These are phyloP conservation scores for Amylocarpus encephaloides DNA, from an alignment of 2,329 filamentous ascomycete genomes.

Conservation along the genomic window DNA sequence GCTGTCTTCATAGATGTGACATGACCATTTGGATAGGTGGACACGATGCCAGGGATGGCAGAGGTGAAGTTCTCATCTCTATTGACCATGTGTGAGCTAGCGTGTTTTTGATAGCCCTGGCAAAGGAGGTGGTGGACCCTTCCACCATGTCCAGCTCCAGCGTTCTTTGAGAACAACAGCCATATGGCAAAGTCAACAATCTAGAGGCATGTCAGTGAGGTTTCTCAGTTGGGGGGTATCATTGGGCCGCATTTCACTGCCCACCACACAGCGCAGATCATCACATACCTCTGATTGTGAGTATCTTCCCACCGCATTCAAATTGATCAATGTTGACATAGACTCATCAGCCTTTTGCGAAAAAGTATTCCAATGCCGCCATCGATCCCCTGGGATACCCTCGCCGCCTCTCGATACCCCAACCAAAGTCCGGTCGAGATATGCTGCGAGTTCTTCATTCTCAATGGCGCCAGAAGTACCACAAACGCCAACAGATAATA, in stretches of 20 bases:
- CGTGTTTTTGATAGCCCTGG: slow-evolving; percentile 65
- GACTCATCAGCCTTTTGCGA: slow-evolving; percentile 58
- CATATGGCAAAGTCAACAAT: slow-evolving; percentile 74
- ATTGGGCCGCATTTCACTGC: slow-evolving; percentile 4
- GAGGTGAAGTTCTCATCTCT: slow-evolving; percentile 31
- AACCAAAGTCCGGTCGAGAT: slow-evolving; percentile 30
- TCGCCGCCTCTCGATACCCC: slow-evolving; percentile 21
- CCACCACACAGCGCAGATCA: slow-evolving; percentile 1
- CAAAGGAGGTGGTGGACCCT: slow-evolving; percentile 72
- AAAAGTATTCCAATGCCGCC: slow-evolving; percentile 53
- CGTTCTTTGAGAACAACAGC: slow-evolving; percentile 61
- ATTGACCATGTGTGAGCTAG: slow-evolving; percentile 16
- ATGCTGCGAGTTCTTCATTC: slow-evolving; percentile 14
- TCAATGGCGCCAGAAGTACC: slow-evolving; percentile 7
- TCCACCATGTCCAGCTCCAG: slow-evolving; percentile 36
- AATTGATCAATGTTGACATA: slow-evolving; percentile 44
- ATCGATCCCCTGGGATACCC: slow-evolving; percentile 35
- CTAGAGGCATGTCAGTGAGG: slow-evolving; percentile 36
- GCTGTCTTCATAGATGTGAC: slow-evolving; percentile 59
- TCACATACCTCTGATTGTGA: slow-evolving; percentile 58
- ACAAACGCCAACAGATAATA: slow-evolving; percentile 36
- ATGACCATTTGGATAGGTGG: slow-evolving; percentile 61
- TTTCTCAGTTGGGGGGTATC: slow-evolving; percentile 1
- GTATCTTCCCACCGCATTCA: slow-evolving; percentile 39
- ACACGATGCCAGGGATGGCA: slow-evolving; percentile 59